A percentile compares a stretch with the other conserved stretches of the same genome.
These are phyloP conservation scores for Cladophialophora carrionii DNA, from an alignment of 2,329 filamentous ascomycete genomes.

Conservation along the genomic window DNA sequence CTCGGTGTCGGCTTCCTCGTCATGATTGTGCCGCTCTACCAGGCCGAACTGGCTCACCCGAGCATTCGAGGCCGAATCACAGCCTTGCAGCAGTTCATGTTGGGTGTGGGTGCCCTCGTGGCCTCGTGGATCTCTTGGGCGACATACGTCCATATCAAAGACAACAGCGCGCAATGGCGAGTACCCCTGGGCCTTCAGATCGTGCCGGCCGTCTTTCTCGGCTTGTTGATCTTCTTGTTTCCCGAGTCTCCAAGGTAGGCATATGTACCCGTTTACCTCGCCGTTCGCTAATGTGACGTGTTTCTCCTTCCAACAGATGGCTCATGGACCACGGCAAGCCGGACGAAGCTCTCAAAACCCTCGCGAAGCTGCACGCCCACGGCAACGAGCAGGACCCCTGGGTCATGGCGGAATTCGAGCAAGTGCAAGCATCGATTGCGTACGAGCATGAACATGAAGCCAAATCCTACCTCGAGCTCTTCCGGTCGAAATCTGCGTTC, in stretches of 20 bases:
- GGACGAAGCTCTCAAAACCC: slow-evolving; percentile 66
- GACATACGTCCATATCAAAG: slow-evolving; percentile 56
- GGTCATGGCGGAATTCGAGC: slow-evolving; percentile 72
- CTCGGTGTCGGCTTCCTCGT: slow-evolving; percentile 64
- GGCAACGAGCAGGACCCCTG: slow-evolving; percentile 68
- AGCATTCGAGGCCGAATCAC: slow-evolving; percentile 76
- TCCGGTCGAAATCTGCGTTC: slow-evolving; percentile 67
- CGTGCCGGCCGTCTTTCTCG: slow-evolving; percentile 67
- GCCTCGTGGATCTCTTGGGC: slow-evolving; percentile 76
- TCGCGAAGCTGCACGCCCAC: slow-evolving; percentile 71
- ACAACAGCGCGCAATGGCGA: slow-evolving; percentile 61
- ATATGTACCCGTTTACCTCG: slow-evolving; percentile 34
- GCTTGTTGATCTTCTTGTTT: slow-evolving; percentile 69
- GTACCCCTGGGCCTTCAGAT: slow-evolving; percentile 71
- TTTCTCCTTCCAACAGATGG: slow-evolving; percentile 54
- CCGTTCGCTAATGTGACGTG: slow-evolving; percentile 56
- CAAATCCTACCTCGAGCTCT: slow-evolving; percentile 71
- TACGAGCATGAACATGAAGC: slow-evolving; percentile 70
- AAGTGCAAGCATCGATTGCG: slow-evolving; percentile 69
- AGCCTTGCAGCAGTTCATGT: slow-evolving; percentile 78
- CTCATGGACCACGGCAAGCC: slow-evolving; percentile 71
- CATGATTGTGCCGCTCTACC: slow-evolving; percentile 73
- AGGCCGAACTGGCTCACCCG: slow-evolving; percentile 78
- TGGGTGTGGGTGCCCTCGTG: slow-evolving; percentile 72
- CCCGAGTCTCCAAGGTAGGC: slow-evolving; percentile 58